Base-by-base conservation (phyloP, 176 grass and related monocot species). In the Chrysopogon serrulatus region DNA sequence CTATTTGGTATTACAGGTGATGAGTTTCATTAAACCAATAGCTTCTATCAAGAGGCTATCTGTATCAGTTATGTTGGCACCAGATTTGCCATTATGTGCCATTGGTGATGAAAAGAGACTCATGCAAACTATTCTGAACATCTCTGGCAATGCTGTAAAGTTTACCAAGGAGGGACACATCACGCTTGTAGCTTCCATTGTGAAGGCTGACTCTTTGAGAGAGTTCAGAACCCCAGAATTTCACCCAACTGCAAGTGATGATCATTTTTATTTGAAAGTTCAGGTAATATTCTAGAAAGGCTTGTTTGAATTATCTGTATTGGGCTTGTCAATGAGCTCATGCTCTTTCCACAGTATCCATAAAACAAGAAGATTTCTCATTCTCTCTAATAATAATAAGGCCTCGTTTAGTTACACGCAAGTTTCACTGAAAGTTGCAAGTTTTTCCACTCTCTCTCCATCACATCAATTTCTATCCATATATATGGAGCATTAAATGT, bases 101-200 rank as follows among this genome's bases (percentile, higher is more conserved):
- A 82, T 94, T 86, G 97, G 97, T 4, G 97, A 99, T 5, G 93
- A 96, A 87, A 96, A 99, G 74, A 89, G 93, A 31, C 86, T 99
- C 39, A 88, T 99, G 93, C 97, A 96, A 79, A 96, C 94, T 65
- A 94, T 99, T 78, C 68, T 99, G 27, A 99, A 99, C 86, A 88
- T 99, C 43, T 90, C 78, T 65, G 91, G 97, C 13, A 99, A 99
- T 71, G 97, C 97, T 60, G 93, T 99, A 36, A 99, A 99, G 74
- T 99, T 92, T 83, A 99, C 97, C 10, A 99, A 92, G 86, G 97
- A 96, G 86, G 97, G 97, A 21, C 86, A 94, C 57, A 90, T 99
- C 66, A 90, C 97, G 32, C 79, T 99, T 32, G 54, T 85, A 77
- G 91, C 97, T 74, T 92, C 93, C 3, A 47, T 96, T 89, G 88